Evolutionary conservation across 192 early-diverging fungal genomes (phyloP).

Genomic region (Coemansia sp.): DNA sequence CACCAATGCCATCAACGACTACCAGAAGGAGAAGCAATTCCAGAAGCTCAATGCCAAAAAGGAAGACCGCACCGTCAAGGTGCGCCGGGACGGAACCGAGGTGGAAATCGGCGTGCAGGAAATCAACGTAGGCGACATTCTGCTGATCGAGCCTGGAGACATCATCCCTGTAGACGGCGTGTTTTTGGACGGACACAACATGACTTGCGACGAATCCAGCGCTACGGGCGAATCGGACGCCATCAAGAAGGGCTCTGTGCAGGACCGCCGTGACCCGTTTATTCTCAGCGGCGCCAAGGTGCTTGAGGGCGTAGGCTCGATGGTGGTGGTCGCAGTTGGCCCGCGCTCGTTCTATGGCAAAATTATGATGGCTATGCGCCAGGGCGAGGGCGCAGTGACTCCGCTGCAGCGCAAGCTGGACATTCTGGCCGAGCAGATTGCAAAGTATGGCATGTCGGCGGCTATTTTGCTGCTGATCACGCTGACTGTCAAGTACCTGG

Average conservation of each 20-base stretch:
- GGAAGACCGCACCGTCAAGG: constrained; percentile 77
- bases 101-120: constrained; percentile 74
- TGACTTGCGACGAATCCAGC: constrained; percentile 84
- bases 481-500: constrained; percentile 63
- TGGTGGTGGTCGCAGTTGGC: constrained; percentile 85
- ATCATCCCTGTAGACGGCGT: constrained; percentile 94
- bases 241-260: constrained; percentile 67
- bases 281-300: constrained; percentile 90
- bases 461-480: constrained; percentile 83
- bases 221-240: constrained; percentile 90
- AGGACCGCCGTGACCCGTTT: constrained; percentile 64
- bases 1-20: constrained; percentile 88
- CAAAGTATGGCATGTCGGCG: constrained; percentile 83
- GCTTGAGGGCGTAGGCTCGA: constrained; percentile 80
- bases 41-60: constrained; percentile 83
- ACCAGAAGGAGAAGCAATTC: constrained; percentile 87
- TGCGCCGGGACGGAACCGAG: constrained; percentile 70
- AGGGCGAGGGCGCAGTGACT: constrained; percentile 62
- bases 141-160: constrained; percentile 85
- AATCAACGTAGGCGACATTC: constrained; percentile 87
- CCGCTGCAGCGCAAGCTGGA: constrained; percentile 94
- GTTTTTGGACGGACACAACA: constrained; percentile 73
- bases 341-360: constrained; percentile 83
- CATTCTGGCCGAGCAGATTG: constrained; percentile 87
- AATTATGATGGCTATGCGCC: constrained; percentile 85